Conservation (phyloP, 768 basidiomycete genomes). For the Podaxis carcinomalis region DNA sequence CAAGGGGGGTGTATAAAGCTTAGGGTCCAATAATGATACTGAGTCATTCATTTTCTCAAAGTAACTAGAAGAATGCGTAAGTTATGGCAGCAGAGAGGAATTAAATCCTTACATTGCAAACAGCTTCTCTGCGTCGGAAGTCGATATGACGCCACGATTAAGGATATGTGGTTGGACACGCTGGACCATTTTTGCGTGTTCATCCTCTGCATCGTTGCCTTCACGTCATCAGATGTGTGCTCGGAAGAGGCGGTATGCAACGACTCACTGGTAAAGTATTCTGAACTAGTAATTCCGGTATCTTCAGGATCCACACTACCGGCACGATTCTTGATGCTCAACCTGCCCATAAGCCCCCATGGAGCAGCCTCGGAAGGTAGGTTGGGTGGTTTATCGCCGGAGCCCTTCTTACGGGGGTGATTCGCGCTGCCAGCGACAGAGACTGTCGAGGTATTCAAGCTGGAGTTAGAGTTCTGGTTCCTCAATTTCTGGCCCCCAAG, state of each 20-base stretch:
- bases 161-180: conserved; percentile 64
- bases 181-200: conserved; percentile 33
- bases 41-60: conserved; percentile 79
- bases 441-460: conserved; percentile 31
- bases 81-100: neutral
- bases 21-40: conserved; percentile 73
- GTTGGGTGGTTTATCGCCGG: conserved; percentile 45
- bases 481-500: conserved; percentile 20
- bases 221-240: neutral
- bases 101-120: conserved; percentile 56
- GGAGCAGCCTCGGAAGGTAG: conserved; percentile 62
- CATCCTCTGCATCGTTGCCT: neutral
- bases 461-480: conserved; percentile 35
- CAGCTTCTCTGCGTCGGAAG: conserved; percentile 63
- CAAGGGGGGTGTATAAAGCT: conserved; percentile 78
- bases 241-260: neutral
- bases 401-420: conserved; percentile 34
- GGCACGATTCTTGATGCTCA: conserved; percentile 43
- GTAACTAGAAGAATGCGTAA: conserved; percentile 40
- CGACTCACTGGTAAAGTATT: conserved; percentile 68
- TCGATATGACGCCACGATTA: conserved; percentile 55
- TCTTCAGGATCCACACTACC: conserved; percentile 34
- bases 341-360: conserved; percentile 71
- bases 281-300: conserved; percentile 60
- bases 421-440: conserved; percentile 17